Evolutionary conservation across 2,329 filamentous ascomycete species (phyloP), one percentile per base, ranked within the genome.

Genomic region (Lachnellula occidentalis): DNA sequence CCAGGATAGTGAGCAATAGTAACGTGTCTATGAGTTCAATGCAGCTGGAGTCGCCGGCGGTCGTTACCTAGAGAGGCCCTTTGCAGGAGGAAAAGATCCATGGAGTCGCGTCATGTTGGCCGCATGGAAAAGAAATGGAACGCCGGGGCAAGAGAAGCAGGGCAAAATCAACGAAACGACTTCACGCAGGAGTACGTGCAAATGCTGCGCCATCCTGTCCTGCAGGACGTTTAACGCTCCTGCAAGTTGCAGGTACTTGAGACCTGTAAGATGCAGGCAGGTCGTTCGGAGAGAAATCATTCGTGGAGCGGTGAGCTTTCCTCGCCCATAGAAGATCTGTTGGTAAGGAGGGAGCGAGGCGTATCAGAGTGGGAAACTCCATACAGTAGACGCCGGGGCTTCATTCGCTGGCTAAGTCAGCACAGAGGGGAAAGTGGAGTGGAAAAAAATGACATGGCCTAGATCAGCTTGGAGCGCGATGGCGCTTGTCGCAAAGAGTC

Each of bases 321-420:
- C 59, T 60, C 31, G 57, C 48, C 50, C 46, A 27, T 24, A 21
- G 42, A 34, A 50, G 48, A 39, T 36, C 47, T 34, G 51, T 51
- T 9, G 45, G 24, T 45, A 51, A 45, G 52, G 36, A 24, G 34
- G n/a, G 36, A 43, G 14, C n/a, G 34, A 43, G 34, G 21, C 21
- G 45, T 12, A 45, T 34, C 39, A 24, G 50, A 48, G 34, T 37
- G 21, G 19, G 41, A 19, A 34, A 31, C 14, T 48, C 27, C 31
- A 34, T 17, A 12, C 15, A 37, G 21, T 65, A 65, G 63, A 60
- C 63, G 64, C 60, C 57, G 53, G 24, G 37, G 57, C 57, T 41
- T 60, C 56, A 66, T 66, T 66, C 61, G 64, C 66, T 58, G 62
- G 60, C 57, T 63, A 61, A 59, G 55, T 42, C 50, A 46, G 7